These are phyloP conservation scores for Xylaria intraflava DNA, from an alignment of 495 filamentous ascomycete genomes.

Conservation along the genomic window DNA sequence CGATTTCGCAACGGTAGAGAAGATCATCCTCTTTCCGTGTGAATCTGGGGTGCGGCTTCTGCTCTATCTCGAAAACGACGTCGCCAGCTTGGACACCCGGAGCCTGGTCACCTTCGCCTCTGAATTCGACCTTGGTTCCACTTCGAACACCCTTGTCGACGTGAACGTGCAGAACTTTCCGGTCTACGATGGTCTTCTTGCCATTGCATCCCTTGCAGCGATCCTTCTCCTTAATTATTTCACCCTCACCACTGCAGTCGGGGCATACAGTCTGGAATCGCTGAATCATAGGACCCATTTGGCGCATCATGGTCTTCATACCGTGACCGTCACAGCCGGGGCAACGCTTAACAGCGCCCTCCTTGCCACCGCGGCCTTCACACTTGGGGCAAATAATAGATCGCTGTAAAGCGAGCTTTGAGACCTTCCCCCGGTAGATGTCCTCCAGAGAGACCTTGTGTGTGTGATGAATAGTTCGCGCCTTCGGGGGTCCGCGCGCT, in stretches of 20 bases:
- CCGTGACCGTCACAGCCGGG: constrained; percentile 83
- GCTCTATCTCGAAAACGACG: constrained; percentile 95
- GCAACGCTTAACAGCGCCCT: constrained; percentile 91
- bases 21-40: constrained; percentile 94
- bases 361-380: constrained; percentile 93
- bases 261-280: constrained; percentile 99
- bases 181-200: constrained; percentile 96
- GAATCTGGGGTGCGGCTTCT: constrained; percentile 94
- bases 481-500: constrained; percentile 82
- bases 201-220: constrained; percentile 89
- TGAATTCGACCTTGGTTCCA: constrained; percentile 93
- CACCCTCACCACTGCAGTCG: constrained; percentile 94
- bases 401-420: constrained; percentile 94
- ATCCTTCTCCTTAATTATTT: constrained; percentile 92
- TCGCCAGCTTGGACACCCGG: constrained; percentile 89
- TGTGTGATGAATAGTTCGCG: constrained; percentile 91
- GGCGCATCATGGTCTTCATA: constrained; percentile 99
- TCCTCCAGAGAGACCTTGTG: constrained; percentile 98
- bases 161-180: constrained; percentile 96
- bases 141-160: constrained; percentile 90
- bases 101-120: constrained; percentile 93
- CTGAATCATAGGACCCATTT: constrained; percentile 99
- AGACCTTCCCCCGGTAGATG: constrained; percentile 95
- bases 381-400: constrained; percentile 95
- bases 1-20: constrained; percentile 91